A percentile compares a stretch with the other conserved stretches of the same genome.
phyloP scores from a whole-genome alignment of 2,329 filamentous ascomycete species.

The Cytospora piceae region DNA sequence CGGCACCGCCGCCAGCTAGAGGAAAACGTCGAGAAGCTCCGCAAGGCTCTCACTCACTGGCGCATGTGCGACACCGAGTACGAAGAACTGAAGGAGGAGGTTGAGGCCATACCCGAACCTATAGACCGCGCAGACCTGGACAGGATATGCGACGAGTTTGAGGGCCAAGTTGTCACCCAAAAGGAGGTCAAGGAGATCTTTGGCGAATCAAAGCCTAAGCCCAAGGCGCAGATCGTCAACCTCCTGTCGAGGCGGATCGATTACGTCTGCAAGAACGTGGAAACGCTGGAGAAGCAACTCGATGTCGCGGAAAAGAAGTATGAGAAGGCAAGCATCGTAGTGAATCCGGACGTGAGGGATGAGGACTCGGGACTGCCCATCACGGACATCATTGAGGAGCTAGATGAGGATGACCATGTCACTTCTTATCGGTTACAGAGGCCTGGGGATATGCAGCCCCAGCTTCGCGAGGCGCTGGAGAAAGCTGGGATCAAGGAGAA shows the following conservation, averaged over 20 bases:
- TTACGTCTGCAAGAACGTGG: slow-evolving; percentile 84
- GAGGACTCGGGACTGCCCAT: slow-evolving; percentile 72
- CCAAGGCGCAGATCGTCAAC: slow-evolving; percentile 65
- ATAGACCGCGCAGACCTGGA: slow-evolving; percentile 59
- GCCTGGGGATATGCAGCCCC: slow-evolving; percentile 69
- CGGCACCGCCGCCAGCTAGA: slow-evolving; percentile 76
- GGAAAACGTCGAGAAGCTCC: slow-evolving; percentile 72
- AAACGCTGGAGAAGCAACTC: slow-evolving; percentile 73
- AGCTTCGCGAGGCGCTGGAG: slow-evolving; percentile 72
- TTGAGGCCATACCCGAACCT: slow-evolving; percentile 58
- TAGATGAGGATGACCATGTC: slow-evolving; percentile 89
- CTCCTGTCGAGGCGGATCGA: slow-evolving; percentile 78
- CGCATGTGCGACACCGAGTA: slow-evolving; percentile 91
- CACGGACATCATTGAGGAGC: slow-evolving; percentile 87
- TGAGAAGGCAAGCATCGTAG: slow-evolving; percentile 62
- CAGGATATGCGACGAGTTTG: slow-evolving; percentile 60
- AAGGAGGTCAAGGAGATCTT: slow-evolving; percentile 58
- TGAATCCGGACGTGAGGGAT: slow-evolving; percentile 63
- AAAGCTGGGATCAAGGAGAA: slow-evolving; percentile 69
- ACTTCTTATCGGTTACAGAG: slow-evolving; percentile 67
- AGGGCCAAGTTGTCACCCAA: slow-evolving; percentile 65
- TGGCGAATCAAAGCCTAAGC: slow-evolving; percentile 50
- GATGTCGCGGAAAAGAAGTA: slow-evolving; percentile 71
- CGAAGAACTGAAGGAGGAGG: slow-evolving; percentile 82
- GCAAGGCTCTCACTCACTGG: slow-evolving; percentile 82